Base-by-base conservation (phyloP, 2,329 filamentous ascomycete species). In the Penicillium sp. region DNA sequence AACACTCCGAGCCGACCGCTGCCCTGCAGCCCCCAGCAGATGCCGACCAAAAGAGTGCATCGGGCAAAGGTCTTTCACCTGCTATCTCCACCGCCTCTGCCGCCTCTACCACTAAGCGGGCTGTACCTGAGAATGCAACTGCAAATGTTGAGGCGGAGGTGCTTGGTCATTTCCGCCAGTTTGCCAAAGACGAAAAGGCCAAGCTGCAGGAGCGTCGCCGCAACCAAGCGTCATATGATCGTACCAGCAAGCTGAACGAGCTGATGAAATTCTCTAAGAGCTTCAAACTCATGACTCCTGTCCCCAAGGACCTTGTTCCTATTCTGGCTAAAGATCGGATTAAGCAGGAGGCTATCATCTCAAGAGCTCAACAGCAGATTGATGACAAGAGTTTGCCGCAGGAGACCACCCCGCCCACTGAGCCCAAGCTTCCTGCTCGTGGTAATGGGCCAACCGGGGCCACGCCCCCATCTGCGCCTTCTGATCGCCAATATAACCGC, bases 321-420 rank as follows among this genome's bases (percentile, higher is more conserved):
- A 99, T 99, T 62, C 88, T 99, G 56, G 93, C 94, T 54, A 99
- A 97, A 72, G 94, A 99, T 69, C 92, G 92, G n/a, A 83, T 80
- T 43, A 99, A 97, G 77, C 94, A 97, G 74, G 87, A 92, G 67
- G 86, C 92, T 68, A 97, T 99, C 59, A 88, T 96, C 67, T 88
- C 92, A 64, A 95, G 92, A 73, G 91, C 91, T 1, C 85, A 90
- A 56, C 84, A 86, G 67, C 88, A 93, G 61, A 87, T 86, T 2
- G 86, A 90, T 53, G 76, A 80, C 42, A 77, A 83, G 58, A 68
- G 77, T 40, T 67, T 73, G 64, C 64, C 77, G 66, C 71, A 85
- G 76, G 68, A 71, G 29, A 56, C 62, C n/a, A 50, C 71, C 8
- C 70, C 73, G 11, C 70, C 75, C 21, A 81, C 66, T 21, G 72